These are phyloP conservation scores for Protomyces inundatus DNA, from an alignment of 1,139 yeast species.

Conservation along the genomic window DNA sequence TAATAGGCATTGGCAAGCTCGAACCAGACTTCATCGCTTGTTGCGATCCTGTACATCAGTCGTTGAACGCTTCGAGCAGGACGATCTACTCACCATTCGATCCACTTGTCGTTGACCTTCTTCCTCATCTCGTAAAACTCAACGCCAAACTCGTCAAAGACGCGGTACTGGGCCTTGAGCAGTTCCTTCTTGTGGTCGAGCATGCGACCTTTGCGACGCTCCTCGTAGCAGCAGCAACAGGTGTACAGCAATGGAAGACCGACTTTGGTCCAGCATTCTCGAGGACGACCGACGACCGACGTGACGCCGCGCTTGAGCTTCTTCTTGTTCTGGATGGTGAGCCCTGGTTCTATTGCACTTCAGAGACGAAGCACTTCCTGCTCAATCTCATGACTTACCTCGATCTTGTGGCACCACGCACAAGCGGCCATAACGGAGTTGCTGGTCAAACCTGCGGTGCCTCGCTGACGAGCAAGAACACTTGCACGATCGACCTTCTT, in stretches of 20 bases:
- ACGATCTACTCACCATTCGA: neutral
- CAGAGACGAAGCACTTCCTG: too few species aligned
- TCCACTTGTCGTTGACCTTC: conserved; percentile 1
- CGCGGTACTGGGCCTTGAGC: conserved; percentile 16
- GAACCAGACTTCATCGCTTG: conserved; percentile 12
- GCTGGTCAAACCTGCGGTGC: neutral
- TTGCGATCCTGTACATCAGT: conserved; percentile 9
- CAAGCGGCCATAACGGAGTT: neutral
- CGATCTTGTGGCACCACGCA: neutral
- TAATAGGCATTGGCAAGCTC: conserved; percentile 17
- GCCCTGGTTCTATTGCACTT: too few species aligned
- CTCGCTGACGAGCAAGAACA: neutral
- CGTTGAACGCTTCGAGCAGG: neutral
- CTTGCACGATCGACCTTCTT: neutral
- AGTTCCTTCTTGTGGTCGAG: conserved; percentile 24
- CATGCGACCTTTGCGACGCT: conserved; percentile 18
- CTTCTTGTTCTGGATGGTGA: neutral
- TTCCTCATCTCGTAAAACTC: conserved; percentile 16
- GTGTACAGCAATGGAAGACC: conserved; percentile 19
- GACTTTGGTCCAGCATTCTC: conserved; percentile 11
- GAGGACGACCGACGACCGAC: conserved; percentile 19
- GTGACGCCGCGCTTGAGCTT: conserved; percentile 20
- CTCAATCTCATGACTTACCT: neutral
- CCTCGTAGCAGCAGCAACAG: conserved; percentile 23
- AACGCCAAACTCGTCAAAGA: conserved; percentile 13